A percentile compares a stretch with the other conserved stretches of the same genome.
Conservation (phyloP, 345 rosid genomes). For the Melaleuca alternifolia region DNA sequence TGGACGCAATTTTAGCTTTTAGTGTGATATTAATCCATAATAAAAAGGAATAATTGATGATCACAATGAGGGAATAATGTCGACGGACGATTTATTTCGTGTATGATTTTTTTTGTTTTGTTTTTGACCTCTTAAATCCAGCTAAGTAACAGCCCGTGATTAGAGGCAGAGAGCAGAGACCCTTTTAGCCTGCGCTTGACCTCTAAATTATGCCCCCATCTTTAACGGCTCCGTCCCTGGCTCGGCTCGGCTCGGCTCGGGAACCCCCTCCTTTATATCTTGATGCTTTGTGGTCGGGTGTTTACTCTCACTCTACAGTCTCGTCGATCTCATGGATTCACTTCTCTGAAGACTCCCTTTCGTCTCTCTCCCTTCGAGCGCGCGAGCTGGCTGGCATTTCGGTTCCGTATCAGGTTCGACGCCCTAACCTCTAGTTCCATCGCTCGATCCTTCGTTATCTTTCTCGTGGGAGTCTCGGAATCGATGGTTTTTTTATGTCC, state of each 20-base stretch:
- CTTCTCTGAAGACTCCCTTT: not conserved
- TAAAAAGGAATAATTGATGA: too few species aligned
- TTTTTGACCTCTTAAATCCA: not conserved
- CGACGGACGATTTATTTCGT: not conserved
- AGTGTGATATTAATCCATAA: too few species aligned
- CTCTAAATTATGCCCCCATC: not conserved
- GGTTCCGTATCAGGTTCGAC: not conserved
- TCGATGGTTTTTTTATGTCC: not conserved
- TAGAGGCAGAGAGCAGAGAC: too few species aligned
- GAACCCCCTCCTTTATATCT: not conserved
- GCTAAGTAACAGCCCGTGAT: not conserved
- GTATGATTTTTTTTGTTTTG: not conserved
- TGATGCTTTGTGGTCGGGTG: too few species aligned
- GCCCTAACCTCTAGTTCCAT: not conserved
- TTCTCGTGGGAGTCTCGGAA: not conserved
- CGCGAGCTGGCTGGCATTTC: not conserved
- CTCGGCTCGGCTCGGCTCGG: constrained; percentile 1
- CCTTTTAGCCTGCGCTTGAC: too few species aligned
- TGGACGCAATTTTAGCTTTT: too few species aligned
- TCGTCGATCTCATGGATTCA: not conserved
- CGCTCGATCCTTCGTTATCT: not conserved
- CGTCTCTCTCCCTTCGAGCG: not conserved
- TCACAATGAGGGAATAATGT: not conserved
- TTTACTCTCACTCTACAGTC: not conserved
- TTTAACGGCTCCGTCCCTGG: not conserved